Conservation (phyloP, 345 rosid species). For the Theobroma cacao region DNA sequence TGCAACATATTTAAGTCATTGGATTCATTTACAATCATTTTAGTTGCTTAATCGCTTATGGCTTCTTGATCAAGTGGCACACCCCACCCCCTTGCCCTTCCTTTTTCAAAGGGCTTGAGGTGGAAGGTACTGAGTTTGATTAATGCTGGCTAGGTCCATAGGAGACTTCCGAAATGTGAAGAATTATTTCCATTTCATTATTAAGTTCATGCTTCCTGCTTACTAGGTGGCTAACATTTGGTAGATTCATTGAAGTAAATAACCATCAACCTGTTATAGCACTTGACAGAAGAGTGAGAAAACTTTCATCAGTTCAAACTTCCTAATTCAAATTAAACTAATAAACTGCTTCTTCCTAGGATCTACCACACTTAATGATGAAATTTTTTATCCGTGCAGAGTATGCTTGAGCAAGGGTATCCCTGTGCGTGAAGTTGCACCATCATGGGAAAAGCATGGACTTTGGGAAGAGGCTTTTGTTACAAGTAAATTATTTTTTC, state of each 20-base stretch:
- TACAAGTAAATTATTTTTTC: constrained; percentile 42
- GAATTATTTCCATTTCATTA: neutral
- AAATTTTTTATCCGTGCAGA: constrained; percentile 30
- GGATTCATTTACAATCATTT: too few species aligned
- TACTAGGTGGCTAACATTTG: neutral
- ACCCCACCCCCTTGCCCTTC: neutral
- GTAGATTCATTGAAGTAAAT: neutral
- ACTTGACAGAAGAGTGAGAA: neutral
- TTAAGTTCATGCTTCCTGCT: neutral
- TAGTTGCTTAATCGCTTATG: neutral
- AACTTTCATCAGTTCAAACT: neutral
- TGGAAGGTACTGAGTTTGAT: neutral
- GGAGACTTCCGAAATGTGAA: neutral
- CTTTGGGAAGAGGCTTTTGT: constrained; percentile 77
- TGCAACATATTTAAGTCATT: neutral
- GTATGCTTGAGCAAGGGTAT: constrained; percentile 59
- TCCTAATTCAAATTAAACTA: neutral
- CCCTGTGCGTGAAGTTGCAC: constrained; percentile 56
- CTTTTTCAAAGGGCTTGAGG: neutral
- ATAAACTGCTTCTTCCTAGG: neutral
- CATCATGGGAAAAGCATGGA: constrained; percentile 56
- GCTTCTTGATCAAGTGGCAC: neutral
- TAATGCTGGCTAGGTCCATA: neutral
- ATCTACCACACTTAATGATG: neutral
- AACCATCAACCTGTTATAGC: neutral